These are phyloP conservation scores for Stagonosporopsis vannaccii DNA, from an alignment of 2,329 filamentous ascomycete genomes.

Conservation along the genomic window DNA sequence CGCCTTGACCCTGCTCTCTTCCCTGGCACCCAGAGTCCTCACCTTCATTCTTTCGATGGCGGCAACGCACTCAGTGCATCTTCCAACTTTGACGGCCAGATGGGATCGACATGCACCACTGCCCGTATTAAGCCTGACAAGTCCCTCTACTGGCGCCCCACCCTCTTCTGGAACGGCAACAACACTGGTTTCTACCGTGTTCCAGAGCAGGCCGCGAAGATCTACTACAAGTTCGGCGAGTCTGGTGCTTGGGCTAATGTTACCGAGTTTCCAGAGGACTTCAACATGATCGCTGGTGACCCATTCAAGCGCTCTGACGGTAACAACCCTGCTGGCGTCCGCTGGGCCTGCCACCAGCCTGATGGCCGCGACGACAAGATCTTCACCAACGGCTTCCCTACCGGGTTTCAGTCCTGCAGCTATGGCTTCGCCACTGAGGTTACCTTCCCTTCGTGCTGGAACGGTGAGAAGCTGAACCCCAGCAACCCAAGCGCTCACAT, in stretches of 20 bases:
- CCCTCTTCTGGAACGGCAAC: slow-evolving; percentile 48
- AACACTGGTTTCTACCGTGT: slow-evolving; percentile 47
- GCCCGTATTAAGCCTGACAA: slow-evolving; percentile 49
- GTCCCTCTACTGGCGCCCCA: slow-evolving; percentile 49
- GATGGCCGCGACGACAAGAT: slow-evolving; percentile 33
- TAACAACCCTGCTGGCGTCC: slow-evolving; percentile 39
- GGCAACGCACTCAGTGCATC: slow-evolving; percentile 42
- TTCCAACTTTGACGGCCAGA: slow-evolving; percentile 37
- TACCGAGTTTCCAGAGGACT: slow-evolving; percentile 46
- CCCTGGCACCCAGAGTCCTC: slow-evolving; percentile 43
- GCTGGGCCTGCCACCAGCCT: slow-evolving; percentile 43
- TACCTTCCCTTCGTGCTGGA: slow-evolving; percentile 50
- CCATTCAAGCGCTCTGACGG: slow-evolving; percentile 40
- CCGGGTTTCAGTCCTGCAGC: slow-evolving; percentile 47
- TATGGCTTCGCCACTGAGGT: slow-evolving; percentile 46
- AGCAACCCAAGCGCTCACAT: slow-evolving; percentile 45
- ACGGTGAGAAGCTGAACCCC: slow-evolving; percentile 43
- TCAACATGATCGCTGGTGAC: slow-evolving; percentile 48
- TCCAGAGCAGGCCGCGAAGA: slow-evolving; percentile 44
- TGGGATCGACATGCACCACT: slow-evolving; percentile 45
- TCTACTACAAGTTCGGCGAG: slow-evolving; percentile 51
- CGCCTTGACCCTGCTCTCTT: slow-evolving; percentile 46
- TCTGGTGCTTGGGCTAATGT: slow-evolving; percentile 44
- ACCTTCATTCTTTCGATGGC: slow-evolving; percentile 51
- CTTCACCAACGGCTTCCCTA: slow-evolving; percentile 45